Percentiles rank a stretch among this genome's conserved stretches.
phyloP scores from a whole-genome alignment of 1,284 basidiomycete genomes.

The Leccinum griseonigrum region DNA sequence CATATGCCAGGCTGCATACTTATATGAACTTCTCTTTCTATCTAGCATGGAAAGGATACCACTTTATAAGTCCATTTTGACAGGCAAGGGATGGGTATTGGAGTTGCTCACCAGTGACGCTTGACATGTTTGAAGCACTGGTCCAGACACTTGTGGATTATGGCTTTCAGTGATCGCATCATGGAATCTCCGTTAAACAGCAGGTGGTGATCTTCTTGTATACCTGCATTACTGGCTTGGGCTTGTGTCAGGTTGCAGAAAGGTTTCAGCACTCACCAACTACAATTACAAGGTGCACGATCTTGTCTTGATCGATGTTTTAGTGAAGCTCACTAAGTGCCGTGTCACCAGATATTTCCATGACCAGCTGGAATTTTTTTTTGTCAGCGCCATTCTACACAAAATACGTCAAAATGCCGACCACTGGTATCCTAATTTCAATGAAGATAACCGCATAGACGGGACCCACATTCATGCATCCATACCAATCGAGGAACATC shows the following conservation, averaged over 20 bases:
- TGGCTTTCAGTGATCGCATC: neutral
- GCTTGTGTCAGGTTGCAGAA: neutral
- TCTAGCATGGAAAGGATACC: neutral
- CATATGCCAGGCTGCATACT: neutral
- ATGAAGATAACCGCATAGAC: neutral
- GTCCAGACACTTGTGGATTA: neutral
- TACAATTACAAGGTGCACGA: neutral
- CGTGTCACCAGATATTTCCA: neutral
- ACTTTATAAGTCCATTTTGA: neutral
- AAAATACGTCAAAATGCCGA: neutral
- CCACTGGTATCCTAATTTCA: neutral
- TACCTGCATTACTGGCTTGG: neutral
- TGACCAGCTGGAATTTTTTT: neutral
- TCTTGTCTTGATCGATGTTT: neutral
- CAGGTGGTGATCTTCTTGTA: neutral
- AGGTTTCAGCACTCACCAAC: conserved; percentile 1
- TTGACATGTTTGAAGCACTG: neutral
- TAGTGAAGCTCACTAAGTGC: no score
- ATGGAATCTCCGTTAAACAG: neutral
- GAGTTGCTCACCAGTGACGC: conserved; percentile 1
- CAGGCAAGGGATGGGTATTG: neutral
- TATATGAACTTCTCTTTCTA: neutral
- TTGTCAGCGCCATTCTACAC: neutral
- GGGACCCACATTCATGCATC: neutral
- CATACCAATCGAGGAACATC: neutral